Evolutionary conservation across 805 yeast species (phyloP).

Genomic region (Myxozyma kluyveri): DNA sequence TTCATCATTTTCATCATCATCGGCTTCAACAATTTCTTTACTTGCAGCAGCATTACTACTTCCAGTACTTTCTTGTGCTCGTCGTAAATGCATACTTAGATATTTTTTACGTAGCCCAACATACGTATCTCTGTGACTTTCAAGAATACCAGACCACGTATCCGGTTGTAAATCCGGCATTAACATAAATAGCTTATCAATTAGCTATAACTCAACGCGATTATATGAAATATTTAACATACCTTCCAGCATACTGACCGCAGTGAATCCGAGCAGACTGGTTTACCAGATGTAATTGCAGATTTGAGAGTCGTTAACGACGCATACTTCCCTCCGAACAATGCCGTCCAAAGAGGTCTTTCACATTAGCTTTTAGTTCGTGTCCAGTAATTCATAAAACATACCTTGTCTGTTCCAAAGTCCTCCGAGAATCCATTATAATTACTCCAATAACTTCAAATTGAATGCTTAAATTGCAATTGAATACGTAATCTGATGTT

Average conservation of each 20-base stretch:
- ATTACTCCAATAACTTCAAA: no score
- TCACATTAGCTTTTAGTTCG: no score
- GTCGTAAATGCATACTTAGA: constrained; percentile 13
- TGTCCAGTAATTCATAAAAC: no score
- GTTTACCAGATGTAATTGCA: constrained; percentile 18
- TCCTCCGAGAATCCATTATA: no score
- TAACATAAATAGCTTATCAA: constrained; percentile 18
- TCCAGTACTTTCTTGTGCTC: constrained; percentile 7
- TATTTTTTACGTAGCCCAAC: constrained; percentile 13
- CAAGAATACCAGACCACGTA: constrained; percentile 21
- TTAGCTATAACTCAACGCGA: neutral
- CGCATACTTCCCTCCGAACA: constrained; percentile 7
- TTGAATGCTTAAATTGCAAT: no score
- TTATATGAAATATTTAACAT: neutral
- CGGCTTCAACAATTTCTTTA: neutral
- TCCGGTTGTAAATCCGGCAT: constrained; percentile 27
- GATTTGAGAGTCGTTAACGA: constrained; percentile 24
- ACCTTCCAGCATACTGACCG: constrained; percentile 30
- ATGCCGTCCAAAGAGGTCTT: constrained; percentile 18
- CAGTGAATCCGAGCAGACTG: constrained; percentile 17
- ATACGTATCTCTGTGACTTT: constrained; percentile 20
- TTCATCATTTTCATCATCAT: constrained; percentile 5
- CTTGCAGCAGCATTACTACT: neutral
- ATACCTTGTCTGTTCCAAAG: neutral
- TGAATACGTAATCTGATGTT: no score